These are phyloP conservation scores for Ormosia semicastrata DNA, from an alignment of 306 rosid species.

Conservation along the genomic window DNA sequence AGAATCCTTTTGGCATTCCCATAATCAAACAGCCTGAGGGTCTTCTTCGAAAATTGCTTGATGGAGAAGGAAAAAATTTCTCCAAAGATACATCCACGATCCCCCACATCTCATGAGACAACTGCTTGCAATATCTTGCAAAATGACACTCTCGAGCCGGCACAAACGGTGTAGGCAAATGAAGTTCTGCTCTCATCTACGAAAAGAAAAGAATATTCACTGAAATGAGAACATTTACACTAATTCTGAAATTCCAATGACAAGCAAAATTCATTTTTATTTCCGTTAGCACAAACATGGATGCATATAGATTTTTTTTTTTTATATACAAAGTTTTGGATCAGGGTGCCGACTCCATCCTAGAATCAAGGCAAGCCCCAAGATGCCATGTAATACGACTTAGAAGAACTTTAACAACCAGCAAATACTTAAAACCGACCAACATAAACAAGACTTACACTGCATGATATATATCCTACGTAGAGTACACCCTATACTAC, in stretches of 20 bases:
- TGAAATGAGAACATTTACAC: background rate
- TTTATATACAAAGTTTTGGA: too few species aligned
- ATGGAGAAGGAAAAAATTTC: conserved; percentile 38
- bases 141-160: conserved; percentile 46
- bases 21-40: conserved; percentile 70
- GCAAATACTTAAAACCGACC: background rate
- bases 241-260: background rate
- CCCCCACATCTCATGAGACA: conserved; percentile 41
- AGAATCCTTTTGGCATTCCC: conserved; percentile 33
- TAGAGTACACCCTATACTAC: background rate
- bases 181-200: conserved; percentile 55
- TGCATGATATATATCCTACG: background rate
- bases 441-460: background rate
- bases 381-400: background rate
- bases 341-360: background rate
- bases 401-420: background rate
- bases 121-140: conserved; percentile 53
- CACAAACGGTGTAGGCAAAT: conserved; percentile 40
- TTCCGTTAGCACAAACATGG: background rate
- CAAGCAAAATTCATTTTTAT: background rate
- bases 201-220: background rate
- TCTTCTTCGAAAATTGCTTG: conserved; percentile 25
- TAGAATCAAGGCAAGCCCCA: background rate
- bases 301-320: background rate
- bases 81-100: conserved; percentile 67